Conservation (phyloP, 2,329 filamentous ascomycete genomes). For the Aspergillus brasiliensis region DNA sequence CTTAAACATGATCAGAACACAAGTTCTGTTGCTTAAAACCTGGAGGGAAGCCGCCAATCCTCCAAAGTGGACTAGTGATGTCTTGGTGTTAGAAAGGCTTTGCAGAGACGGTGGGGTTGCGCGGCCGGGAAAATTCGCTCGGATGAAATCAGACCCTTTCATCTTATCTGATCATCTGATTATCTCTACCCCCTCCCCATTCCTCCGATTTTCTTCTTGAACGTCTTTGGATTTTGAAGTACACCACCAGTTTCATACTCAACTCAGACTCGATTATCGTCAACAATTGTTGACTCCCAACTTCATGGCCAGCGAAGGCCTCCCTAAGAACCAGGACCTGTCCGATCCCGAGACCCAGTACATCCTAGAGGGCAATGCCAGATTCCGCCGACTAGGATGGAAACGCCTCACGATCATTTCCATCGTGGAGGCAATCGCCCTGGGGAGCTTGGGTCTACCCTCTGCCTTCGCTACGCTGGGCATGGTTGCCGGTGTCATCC, state of each 20-base stretch:
- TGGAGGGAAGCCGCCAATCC: no score
- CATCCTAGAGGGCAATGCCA: constrained; percentile 5
- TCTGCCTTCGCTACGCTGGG: constrained; percentile 48
- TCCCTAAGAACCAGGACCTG: not conserved
- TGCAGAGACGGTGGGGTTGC: not conserved
- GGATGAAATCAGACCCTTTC: not conserved
- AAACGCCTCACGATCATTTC: constrained; percentile 52
- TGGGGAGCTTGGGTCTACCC: constrained; percentile 49
- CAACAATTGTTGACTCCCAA: not conserved
- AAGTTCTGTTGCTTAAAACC: no score
- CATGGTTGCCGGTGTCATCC: constrained; percentile 48
- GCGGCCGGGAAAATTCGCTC: not conserved
- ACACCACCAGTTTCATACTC: not conserved
- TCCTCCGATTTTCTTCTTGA: not conserved
- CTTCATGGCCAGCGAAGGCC: not conserved
- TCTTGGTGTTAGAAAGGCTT: not conserved
- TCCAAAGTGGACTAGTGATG: no score
- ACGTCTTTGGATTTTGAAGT: no score
- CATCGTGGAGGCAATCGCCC: constrained; percentile 53
- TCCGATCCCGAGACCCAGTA: constrained; percentile 4
- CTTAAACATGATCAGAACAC: no score
- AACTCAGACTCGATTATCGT: not conserved
- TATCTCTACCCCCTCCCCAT: not conserved
- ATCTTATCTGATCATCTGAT: not conserved
- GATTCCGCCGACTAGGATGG: constrained; percentile 46